Percentiles rank a stretch among this genome's conserved stretches.
phyloP scores from a whole-genome alignment of 2,329 filamentous ascomycete genomes.

The Xylariaceae sp. region DNA sequence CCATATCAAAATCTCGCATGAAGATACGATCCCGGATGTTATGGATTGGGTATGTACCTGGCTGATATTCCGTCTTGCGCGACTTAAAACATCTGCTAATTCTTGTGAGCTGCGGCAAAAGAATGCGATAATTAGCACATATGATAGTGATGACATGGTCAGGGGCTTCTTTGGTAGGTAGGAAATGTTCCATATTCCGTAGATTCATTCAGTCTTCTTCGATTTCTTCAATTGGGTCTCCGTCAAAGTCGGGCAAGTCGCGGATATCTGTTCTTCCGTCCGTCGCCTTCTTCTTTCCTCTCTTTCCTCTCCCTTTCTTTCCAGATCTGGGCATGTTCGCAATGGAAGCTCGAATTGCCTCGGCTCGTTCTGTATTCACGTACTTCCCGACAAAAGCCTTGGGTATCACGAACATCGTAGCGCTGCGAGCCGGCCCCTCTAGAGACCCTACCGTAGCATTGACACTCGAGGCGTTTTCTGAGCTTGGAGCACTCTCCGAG shows the following conservation, averaged over 20 bases:
- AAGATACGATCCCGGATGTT: too few relatives aligned
- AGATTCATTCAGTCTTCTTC: constrained; percentile 10
- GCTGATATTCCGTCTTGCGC: too few relatives aligned
- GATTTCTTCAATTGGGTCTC: constrained; percentile 30
- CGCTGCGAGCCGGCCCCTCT: constrained; percentile 2
- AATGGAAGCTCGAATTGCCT: background rate
- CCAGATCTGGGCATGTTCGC: background rate
- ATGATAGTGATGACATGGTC: background rate
- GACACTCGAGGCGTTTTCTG: constrained; percentile 11
- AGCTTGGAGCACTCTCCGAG: constrained; percentile 10
- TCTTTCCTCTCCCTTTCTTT: background rate
- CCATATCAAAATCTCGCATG: too few relatives aligned
- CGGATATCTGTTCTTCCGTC: constrained; percentile 31
- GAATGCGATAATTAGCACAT: background rate
- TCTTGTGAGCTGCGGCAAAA: background rate
- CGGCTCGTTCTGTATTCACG: background rate
- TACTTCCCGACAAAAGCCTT: constrained; percentile 29
- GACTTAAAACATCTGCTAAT: too few relatives aligned
- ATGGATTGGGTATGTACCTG: too few relatives aligned
- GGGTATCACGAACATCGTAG: constrained; percentile 23
- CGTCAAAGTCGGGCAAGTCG: constrained; percentile 28
- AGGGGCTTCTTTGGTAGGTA: too few relatives aligned
- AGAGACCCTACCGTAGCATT: constrained; percentile 21
- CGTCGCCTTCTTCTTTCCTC: constrained; percentile 18
- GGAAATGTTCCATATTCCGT: background rate